phyloP scores from a whole-genome alignment of 2,329 filamentous ascomycete genomes.

The Aspergillus sergii region DNA sequence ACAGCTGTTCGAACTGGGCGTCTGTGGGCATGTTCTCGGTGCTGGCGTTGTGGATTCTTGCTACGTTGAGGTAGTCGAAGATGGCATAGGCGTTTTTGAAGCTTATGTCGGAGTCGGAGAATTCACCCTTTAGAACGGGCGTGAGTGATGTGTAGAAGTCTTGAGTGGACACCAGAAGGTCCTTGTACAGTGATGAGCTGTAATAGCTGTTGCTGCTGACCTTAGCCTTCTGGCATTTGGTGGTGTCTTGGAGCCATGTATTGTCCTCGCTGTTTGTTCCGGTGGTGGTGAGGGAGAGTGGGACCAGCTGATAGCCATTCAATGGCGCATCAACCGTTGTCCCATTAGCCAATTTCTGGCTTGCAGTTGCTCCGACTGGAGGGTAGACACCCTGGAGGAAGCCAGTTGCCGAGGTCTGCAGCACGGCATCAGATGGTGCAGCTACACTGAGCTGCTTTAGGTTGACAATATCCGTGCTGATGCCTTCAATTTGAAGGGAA shows the following conservation, averaged over 20 bases:
- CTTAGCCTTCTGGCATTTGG: slow-evolving; percentile 45
- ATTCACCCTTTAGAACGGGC: slow-evolving; percentile 54
- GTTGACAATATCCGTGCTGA: slow-evolving; percentile 66
- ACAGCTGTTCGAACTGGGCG: slow-evolving; percentile 63
- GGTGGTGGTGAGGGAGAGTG: slow-evolving; percentile 54
- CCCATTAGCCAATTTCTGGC: slow-evolving; percentile 71
- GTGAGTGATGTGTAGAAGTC: slow-evolving; percentile 54
- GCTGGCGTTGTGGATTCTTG: slow-evolving; percentile 58
- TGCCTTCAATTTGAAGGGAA: slow-evolving; percentile 60
- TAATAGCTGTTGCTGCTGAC: slow-evolving; percentile 59
- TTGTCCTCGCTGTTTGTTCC: slow-evolving; percentile 15
- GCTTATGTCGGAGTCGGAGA: slow-evolving; percentile 47
- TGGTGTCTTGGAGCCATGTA: neutral
- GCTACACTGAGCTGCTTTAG: slow-evolving; percentile 69
- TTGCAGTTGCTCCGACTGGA: slow-evolving; percentile 59
- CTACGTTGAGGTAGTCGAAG: slow-evolving; percentile 62
- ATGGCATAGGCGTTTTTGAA: slow-evolving; percentile 66
- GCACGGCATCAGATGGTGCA: slow-evolving; percentile 71
- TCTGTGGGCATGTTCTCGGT: neutral
- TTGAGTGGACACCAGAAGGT: slow-evolving; percentile 48
- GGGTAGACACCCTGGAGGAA: slow-evolving; percentile 91
- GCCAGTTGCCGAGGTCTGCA: slow-evolving; percentile 73
- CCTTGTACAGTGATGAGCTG: slow-evolving; percentile 45
- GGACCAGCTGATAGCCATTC: slow-evolving; percentile 79
- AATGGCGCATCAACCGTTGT: slow-evolving; percentile 66